Percentiles rank a stretch among this genome's conserved stretches.
Conservation (phyloP, 1,284 basidiomycete genomes). For the Malassezia vespertilionis region DNA sequence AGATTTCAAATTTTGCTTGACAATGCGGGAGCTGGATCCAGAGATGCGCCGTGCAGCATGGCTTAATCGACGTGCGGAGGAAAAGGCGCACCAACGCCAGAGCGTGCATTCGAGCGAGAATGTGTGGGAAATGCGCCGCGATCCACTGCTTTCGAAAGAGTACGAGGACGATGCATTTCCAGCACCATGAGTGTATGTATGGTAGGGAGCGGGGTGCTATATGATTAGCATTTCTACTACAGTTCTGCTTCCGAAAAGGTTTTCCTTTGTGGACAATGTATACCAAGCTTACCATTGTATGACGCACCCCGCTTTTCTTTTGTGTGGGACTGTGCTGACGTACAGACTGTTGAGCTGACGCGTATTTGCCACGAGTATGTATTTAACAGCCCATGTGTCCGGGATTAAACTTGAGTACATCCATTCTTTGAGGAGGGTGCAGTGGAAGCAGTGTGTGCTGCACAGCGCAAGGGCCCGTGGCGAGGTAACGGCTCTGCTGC, state of each 20-base stretch:
- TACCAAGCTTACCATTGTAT: constrained; percentile 21
- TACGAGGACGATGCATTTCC: constrained; percentile 10
- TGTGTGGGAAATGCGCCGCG: constrained; percentile 64
- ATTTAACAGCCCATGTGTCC: constrained; percentile 9
- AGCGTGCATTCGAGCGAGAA: constrained; percentile 70
- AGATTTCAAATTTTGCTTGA: constrained; percentile 92
- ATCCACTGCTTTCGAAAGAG: constrained; percentile 8
- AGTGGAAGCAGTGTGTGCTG: too few species aligned
- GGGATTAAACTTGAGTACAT: constrained; percentile 20
- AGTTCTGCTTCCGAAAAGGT: constrained; percentile 20
- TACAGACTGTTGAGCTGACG: background rate
- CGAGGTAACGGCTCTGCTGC: constrained; percentile 14
- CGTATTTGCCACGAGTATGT: constrained; percentile 1
- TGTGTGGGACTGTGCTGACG: background rate
- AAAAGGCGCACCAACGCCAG: constrained; percentile 66
- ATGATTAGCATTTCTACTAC: constrained; percentile 15
- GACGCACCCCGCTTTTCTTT: constrained; percentile 5
- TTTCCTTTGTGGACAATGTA: constrained; percentile 14
- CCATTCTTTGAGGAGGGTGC: constrained; percentile 18
- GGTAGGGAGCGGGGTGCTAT: background rate
- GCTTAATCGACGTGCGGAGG: constrained; percentile 74
- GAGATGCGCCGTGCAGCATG: constrained; percentile 69
- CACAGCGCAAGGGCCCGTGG: constrained; percentile 3
- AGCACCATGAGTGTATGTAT: constrained; percentile 5
- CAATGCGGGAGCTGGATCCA: constrained; percentile 63